phyloP scores from a whole-genome alignment of 2,329 filamentous ascomycete species.

The Pseudogymnoascus sp. region DNA sequence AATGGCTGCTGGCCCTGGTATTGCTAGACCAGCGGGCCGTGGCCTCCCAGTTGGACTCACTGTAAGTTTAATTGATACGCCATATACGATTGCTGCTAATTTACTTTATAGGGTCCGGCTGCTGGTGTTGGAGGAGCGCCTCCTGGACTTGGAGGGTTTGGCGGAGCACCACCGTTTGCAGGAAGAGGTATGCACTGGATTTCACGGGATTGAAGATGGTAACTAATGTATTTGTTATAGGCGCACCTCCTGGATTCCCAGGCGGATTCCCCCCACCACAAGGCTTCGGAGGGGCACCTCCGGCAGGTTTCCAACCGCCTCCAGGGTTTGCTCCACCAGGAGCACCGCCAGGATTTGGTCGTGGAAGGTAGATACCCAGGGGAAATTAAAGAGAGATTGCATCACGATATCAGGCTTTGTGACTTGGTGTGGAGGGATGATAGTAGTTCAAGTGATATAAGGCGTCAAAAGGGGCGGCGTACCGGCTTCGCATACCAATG shows the following conservation, averaged over 20 bases:
- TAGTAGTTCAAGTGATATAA: conserved; percentile 8
- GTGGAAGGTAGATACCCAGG: conserved; percentile 25
- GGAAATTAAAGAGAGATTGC: conserved; percentile 8
- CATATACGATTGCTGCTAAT: conserved; percentile 24
- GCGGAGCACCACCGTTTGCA: conserved; percentile 42
- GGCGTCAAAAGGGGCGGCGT: conserved; percentile 20
- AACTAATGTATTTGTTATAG: conserved; percentile 13
- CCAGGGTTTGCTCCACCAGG: conserved; percentile 49
- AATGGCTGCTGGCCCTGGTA: conserved; percentile 76
- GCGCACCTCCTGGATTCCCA: conserved; percentile 39
- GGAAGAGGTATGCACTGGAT: conserved; percentile 44
- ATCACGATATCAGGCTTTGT: conserved; percentile 5
- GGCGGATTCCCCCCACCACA: conserved; percentile 43
- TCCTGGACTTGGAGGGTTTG: conserved; percentile 46
- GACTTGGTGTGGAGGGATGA: conserved; percentile 4
- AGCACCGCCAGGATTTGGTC: conserved; percentile 29
- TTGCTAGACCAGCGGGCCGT: conserved; percentile 83
- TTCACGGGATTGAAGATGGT: background rate
- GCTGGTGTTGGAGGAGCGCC: conserved; percentile 67
- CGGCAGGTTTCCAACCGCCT: conserved; percentile 65
- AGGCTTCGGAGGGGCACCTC: conserved; percentile 44
- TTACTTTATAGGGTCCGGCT: conserved; percentile 57
- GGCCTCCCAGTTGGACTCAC: conserved; percentile 77
- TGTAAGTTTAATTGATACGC: conserved; percentile 38
- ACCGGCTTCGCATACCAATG: conserved; percentile 26